Base-by-base conservation (phyloP, 2,329 filamentous ascomycete species). In the Colletotrichum sp. region DNA sequence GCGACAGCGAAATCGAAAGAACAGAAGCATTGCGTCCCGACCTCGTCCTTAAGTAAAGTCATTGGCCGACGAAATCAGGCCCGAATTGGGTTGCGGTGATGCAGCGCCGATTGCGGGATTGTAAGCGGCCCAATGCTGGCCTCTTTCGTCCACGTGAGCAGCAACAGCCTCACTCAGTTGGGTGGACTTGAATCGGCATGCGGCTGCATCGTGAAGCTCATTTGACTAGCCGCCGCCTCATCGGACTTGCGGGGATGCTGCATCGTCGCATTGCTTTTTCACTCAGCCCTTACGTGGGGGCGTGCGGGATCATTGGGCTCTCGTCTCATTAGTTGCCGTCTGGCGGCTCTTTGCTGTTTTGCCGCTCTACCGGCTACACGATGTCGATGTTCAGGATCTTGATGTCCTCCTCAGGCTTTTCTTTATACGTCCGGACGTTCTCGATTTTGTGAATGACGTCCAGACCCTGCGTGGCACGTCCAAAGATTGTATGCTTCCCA, bases 371-470 rank as follows among this genome's bases (percentile, higher is more conserved):
- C 15, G 64, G 62, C 81, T 89, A 91, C 78, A 86, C 81, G 75
- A 92, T 85, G 80, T 92, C 91, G 80, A 99, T 98, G 83, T 95
- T 98, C 74, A 99, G 92, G 79, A 99, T 98, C 87, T 98, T 99
- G 81, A 99, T 96, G 83, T 99, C 97, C 82, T 98, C 96, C 84
- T 98, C 95, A 1, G 97, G 97, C 88, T 96, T 98, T 87, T 99
- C 98, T 88, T 93, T 93, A 84, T 94, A 93, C 6, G 96, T 96
- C 83, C 94, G 94, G 19, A 91, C 90, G 83, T 98, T 98, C 86
- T 99, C 97, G 83, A 99, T 99, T 87, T 94, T 95, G 84, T 99
- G 96, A 77, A 99, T 93, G 25, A 99, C 95, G 84, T 99, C 97
- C 82, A 99, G 88, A 0, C 97, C 97, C 82, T 96, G 94, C 49